phyloP scores from a whole-genome alignment of 176 grass and related monocot species.

The Lolium multiflorum region DNA sequence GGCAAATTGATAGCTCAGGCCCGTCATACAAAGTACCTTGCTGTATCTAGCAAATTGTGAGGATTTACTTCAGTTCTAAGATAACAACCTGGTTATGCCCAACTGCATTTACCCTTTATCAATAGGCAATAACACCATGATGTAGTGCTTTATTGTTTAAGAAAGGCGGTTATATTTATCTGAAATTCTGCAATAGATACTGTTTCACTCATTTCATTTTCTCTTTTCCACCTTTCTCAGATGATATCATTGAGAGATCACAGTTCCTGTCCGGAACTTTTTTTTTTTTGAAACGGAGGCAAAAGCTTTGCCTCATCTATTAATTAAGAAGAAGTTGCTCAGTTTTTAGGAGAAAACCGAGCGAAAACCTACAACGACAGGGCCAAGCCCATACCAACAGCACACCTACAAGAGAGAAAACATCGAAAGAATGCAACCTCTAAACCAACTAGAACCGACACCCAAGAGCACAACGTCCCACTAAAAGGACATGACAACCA shows the following conservation, averaged over 20 bases:
- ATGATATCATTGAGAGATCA: not conserved
- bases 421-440: no score
- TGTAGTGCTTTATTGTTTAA: conserved; percentile 8
- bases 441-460: no score
- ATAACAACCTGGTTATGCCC: conserved; percentile 8
- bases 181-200: not conserved
- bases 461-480: no score
- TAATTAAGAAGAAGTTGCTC: no score
- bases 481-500: no score
- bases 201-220: not conserved
- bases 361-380: no score
- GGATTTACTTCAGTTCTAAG: not conserved
- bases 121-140: not conserved
- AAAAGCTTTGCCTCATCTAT: no score
- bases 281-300: no score
- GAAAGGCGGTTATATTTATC: not conserved
- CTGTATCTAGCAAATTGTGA: conserved; percentile 82
- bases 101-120: conserved; percentile 12
- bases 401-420: no score
- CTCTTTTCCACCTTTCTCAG: not conserved
- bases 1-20: conserved; percentile 81
- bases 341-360: no score
- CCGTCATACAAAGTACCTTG: conserved; percentile 79
- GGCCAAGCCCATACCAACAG: no score
- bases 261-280: not conserved